Evolutionary conservation across 345 rosid genomes (phyloP).

Genomic region (Citrus cavaleriei): DNA sequence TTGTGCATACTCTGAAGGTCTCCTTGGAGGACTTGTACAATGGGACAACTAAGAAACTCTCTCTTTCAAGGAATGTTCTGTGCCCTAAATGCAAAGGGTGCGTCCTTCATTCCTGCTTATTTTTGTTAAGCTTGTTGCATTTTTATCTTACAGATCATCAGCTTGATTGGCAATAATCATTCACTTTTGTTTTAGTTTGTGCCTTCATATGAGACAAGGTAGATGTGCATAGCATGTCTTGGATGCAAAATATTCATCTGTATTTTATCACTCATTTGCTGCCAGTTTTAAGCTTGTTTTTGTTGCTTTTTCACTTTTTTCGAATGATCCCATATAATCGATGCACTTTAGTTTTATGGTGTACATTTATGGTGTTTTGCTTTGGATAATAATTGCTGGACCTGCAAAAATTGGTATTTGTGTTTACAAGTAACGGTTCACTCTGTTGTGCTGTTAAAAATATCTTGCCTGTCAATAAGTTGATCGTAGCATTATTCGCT

Average conservation of each 20-base stretch:
- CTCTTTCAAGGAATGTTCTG: slow-evolving; percentile 45
- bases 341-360: not conserved
- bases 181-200: not conserved
- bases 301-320: not conserved
- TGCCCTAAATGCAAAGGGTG: slow-evolving; percentile 67
- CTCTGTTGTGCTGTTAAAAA: not conserved
- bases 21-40: slow-evolving; percentile 63
- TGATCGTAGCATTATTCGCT: too few species aligned
- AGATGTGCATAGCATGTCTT: not conserved
- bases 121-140: not conserved
- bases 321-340: not conserved
- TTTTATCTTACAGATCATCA: not conserved
- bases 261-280: not conserved
- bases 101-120: not conserved
- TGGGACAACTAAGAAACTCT: slow-evolving; percentile 57
- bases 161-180: not conserved
- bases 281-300: not conserved
- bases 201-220: not conserved
- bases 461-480: too few species aligned
- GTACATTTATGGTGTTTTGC: not conserved
- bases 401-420: not conserved
- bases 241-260: not conserved
- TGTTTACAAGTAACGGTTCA: not conserved
- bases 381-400: not conserved
- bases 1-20: slow-evolving; percentile 44